Base-by-base conservation (phyloP, 495 filamentous ascomycete species). In the Bacidia rubella region DNA sequence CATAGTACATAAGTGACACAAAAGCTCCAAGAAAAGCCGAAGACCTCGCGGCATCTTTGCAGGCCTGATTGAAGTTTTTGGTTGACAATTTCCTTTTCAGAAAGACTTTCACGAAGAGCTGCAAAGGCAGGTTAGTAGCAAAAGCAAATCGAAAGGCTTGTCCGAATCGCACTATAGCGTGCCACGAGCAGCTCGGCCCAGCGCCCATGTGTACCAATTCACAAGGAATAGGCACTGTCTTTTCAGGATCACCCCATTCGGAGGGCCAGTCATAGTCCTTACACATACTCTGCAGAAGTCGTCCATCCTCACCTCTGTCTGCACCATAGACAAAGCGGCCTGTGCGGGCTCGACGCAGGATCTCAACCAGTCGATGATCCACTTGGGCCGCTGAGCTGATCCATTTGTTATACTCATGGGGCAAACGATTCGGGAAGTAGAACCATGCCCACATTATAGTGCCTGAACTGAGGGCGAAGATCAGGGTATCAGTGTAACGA, bases 401-500 rank as follows among this genome's bases (percentile, higher is more conserved):
- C 87, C 89, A 95, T 65, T 84, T 84, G 54, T 80, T 85, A 67
- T 95, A 96, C 23, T 82, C 73, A 29, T 65, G 74, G 11, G 87
- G 87, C 3, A 94, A 68, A 46, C 78, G 73, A 38, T 75, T 69
- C 0, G 86, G 86, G 2, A 63, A 57, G 69, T 90, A 94, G 60
- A 94, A 81, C 85, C 85, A 94, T 19, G 85, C 76, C 82, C 86
- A 89, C 87, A 94, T 96, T 46, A 96, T 81, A 2, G 87, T 66
- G n/a, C 79, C 83, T 43, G 79, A 78, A 57, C 83, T 90, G 50
- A 75, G 59, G 19, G 86, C 79, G 62, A 96, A 96, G 3, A 90
- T 62, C 10, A 74, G 67, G n/a, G 86, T 76, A 61, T 89, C 85
- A 24, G 78, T 69, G 38, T 81, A 60, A 17, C 64, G 67, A 5